These are phyloP conservation scores for Malassezia cuniculi DNA, from an alignment of 1,284 basidiomycete genomes.

Conservation along the genomic window DNA sequence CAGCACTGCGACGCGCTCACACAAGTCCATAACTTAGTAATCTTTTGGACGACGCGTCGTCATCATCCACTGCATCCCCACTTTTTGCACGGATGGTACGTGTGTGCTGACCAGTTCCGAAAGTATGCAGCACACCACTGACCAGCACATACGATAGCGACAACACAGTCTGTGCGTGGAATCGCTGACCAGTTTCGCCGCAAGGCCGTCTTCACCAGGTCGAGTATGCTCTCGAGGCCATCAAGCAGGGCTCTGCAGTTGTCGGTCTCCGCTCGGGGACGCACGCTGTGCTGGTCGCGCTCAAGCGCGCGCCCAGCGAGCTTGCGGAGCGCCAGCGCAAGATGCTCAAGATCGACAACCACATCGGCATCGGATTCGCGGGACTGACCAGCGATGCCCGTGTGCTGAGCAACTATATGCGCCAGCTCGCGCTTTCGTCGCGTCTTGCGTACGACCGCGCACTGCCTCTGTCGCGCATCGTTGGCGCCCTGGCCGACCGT, in stretches of 20 bases:
- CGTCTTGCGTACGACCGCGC: constrained; percentile 90
- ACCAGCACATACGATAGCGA: constrained; percentile 43
- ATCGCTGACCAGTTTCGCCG: constrained; percentile 28
- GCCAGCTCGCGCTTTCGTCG: constrained; percentile 90
- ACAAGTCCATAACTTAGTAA: constrained; percentile 5
- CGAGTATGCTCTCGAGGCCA: constrained; percentile 97
- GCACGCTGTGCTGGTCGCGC: constrained; percentile 79
- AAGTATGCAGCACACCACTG: constrained; percentile 8
- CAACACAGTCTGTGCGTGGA: constrained; percentile 35
- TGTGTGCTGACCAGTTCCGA: constrained; percentile 12
- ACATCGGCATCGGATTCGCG: constrained; percentile 95
- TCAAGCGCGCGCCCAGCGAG: constrained; percentile 98
- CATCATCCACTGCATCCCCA: background rate
- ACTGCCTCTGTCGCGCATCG: constrained; percentile 81
- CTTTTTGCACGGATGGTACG: constrained; percentile 8
- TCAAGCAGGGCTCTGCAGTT: constrained; percentile 97
- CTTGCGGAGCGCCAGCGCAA: constrained; percentile 98
- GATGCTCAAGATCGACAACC: constrained; percentile 98
- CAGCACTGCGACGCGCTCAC: background rate
- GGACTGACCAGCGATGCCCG: constrained; percentile 94
- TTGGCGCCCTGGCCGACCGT: constrained; percentile 90
- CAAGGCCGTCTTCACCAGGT: constrained; percentile 64
- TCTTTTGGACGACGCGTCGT: constrained; percentile 1
- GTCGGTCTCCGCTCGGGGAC: constrained; percentile 90
- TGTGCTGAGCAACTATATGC: constrained; percentile 82